Evolutionary conservation across 1,284 basidiomycete species (phyloP).

Genomic region (Apiotrichum siamense): DNA sequence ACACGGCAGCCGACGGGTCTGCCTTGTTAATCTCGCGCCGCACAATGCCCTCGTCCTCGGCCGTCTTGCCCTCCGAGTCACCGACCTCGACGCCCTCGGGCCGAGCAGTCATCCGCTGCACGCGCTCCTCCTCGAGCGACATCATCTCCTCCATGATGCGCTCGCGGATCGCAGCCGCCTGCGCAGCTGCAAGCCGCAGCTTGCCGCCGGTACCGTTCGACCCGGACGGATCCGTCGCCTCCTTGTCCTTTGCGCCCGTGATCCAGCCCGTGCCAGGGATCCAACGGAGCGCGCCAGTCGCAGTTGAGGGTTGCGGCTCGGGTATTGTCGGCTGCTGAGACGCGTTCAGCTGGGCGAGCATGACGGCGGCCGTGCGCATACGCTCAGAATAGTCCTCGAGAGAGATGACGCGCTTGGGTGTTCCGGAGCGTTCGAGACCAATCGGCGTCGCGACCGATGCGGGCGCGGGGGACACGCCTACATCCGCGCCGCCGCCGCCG

Average conservation of each 20-base stretch:
- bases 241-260: constrained; percentile 32
- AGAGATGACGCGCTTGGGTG: constrained; percentile 45
- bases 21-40: constrained; percentile 87
- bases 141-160: constrained; percentile 99
- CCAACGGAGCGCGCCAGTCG: constrained; percentile 53
- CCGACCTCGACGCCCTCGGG: constrained; percentile 55
- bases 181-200: constrained; percentile 64
- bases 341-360: constrained; percentile 94
- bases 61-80: constrained; percentile 53
- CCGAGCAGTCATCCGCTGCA: constrained; percentile 83
- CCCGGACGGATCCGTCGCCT: constrained; percentile 1
- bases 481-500: neutral
- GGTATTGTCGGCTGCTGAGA: constrained; percentile 55
- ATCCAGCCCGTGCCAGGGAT: constrained; percentile 63
- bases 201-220: constrained; percentile 46
- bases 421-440: neutral
- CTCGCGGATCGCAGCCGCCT: constrained; percentile 84
- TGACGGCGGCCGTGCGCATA: constrained; percentile 96
- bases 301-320: constrained; percentile 24
- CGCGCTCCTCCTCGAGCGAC: constrained; percentile 89
- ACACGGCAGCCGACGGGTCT: constrained; percentile 90
- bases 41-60: constrained; percentile 86
- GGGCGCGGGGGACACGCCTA: neutral
- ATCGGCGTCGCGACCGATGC: neutral
- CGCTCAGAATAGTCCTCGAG: constrained; percentile 96